phyloP scores from a whole-genome alignment of 768 basidiomycete species.

The Tulasnella sp. region DNA sequence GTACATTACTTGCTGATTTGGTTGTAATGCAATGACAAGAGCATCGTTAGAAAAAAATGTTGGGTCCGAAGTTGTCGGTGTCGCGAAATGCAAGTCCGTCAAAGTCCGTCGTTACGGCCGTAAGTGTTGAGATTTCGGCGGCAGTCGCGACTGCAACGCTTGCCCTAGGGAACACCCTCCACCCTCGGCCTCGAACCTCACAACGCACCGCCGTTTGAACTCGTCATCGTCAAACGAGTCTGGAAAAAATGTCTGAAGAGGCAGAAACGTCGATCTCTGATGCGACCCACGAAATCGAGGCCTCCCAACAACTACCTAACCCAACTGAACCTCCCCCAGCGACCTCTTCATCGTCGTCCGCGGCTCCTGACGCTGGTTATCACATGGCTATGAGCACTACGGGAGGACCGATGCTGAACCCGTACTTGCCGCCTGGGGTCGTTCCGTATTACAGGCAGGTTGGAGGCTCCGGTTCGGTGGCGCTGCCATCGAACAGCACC shows the following conservation, averaged over 20 bases:
- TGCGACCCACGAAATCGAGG: background rate
- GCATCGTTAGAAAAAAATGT: background rate
- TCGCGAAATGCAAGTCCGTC: background rate
- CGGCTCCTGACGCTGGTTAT: background rate
- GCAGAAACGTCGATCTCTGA: background rate
- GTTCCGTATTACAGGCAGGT: background rate
- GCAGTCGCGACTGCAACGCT: background rate
- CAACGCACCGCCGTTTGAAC: background rate
- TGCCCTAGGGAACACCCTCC: background rate
- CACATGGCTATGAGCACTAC: background rate
- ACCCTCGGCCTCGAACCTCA: background rate
- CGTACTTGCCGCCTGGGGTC: background rate
- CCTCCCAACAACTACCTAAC: background rate
- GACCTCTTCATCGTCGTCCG: background rate
- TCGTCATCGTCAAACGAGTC: background rate
- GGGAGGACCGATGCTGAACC: background rate
- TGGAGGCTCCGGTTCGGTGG: background rate
- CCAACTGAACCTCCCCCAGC: background rate
- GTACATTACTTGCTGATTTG: background rate
- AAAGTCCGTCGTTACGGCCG: background rate
- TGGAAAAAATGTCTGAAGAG: background rate
- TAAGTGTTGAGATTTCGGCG: background rate
- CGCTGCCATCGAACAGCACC: background rate
- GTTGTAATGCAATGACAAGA: background rate
- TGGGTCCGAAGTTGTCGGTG: background rate